These are phyloP conservation scores for Neurospora sp. DNA, from an alignment of 495 filamentous ascomycete species.

Conservation along the genomic window DNA sequence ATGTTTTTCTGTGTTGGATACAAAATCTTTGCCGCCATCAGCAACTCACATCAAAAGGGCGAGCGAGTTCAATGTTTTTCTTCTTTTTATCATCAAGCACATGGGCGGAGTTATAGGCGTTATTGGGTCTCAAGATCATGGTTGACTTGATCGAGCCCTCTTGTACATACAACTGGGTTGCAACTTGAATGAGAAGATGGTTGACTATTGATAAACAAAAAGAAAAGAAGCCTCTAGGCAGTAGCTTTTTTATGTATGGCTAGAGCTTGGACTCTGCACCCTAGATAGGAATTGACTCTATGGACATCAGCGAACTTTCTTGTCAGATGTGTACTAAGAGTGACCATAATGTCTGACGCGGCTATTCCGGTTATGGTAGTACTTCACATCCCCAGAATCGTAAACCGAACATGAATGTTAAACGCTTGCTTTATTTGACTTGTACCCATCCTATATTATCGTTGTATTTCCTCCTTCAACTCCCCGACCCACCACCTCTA, in stretches of 20 bases:
- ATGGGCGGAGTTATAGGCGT: not conserved
- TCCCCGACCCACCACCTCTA: not conserved
- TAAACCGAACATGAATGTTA: not conserved
- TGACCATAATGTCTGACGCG: too few relatives aligned
- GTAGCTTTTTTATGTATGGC: conserved; percentile 13
- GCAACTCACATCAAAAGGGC: not conserved
- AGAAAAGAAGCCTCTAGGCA: conserved; percentile 5
- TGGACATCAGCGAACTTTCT: not conserved
- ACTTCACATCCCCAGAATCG: not conserved
- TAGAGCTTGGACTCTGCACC: conserved; percentile 4
- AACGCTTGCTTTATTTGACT: not conserved
- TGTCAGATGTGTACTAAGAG: too few relatives aligned
- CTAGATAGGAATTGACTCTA: not conserved
- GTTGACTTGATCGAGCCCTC: not conserved
- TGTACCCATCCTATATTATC: not conserved
- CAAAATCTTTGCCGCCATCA: not conserved
- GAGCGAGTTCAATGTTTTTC: not conserved
- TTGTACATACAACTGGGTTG: not conserved
- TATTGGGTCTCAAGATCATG: not conserved
- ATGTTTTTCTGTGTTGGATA: not conserved
- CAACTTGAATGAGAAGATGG: not conserved
- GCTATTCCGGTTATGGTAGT: not conserved
- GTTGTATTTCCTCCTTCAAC: not conserved
- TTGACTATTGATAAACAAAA: not conserved
- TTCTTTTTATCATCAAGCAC: not conserved